A percentile compares a stretch with the other conserved stretches of the same genome.
phyloP scores from a whole-genome alignment of 805 yeast species.

The Ogataea pignaliae region DNA sequence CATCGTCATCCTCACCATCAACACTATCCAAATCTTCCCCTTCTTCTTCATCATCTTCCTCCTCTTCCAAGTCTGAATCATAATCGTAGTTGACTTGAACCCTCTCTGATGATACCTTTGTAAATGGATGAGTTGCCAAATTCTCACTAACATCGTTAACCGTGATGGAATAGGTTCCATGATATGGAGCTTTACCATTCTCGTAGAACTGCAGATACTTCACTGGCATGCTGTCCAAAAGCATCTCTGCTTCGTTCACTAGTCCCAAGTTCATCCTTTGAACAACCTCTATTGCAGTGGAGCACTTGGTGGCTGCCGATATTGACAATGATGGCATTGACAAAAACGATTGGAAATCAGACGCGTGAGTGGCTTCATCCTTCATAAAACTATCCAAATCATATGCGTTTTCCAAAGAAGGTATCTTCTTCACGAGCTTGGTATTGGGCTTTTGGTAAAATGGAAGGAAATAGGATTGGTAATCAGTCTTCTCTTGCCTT shows the following conservation, averaged over 20 bases:
- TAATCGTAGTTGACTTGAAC: conserved; percentile 31
- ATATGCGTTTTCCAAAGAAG: background rate
- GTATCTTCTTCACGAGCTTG: conserved; percentile 5
- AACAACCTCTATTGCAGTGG: conserved; percentile 27
- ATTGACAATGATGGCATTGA: background rate
- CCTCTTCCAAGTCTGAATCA: conserved; percentile 33
- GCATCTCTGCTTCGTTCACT: conserved; percentile 27
- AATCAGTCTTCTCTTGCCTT: conserved; percentile 10
- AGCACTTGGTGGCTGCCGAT: background rate
- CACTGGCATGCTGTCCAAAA: conserved; percentile 32
- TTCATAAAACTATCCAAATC: conserved; percentile 12
- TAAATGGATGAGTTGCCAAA: conserved; percentile 21
- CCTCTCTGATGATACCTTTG: conserved; percentile 18
- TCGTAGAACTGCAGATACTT: conserved; percentile 36
- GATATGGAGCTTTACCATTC: conserved; percentile 34
- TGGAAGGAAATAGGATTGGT: conserved; percentile 25
- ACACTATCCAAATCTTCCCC: conserved; percentile 46
- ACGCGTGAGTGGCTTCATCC: conserved; percentile 7
- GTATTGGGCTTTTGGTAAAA: conserved; percentile 26
- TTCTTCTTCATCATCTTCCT: conserved; percentile 54
- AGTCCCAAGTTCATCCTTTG: conserved; percentile 30
- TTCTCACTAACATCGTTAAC: conserved; percentile 25
- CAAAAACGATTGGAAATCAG: conserved; percentile 12
- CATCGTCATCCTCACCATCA: conserved; percentile 43
- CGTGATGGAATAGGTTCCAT: conserved; percentile 29